Evolutionary conservation across 257 asterid genomes (phyloP).

Genomic region (Ilex asprella): DNA sequence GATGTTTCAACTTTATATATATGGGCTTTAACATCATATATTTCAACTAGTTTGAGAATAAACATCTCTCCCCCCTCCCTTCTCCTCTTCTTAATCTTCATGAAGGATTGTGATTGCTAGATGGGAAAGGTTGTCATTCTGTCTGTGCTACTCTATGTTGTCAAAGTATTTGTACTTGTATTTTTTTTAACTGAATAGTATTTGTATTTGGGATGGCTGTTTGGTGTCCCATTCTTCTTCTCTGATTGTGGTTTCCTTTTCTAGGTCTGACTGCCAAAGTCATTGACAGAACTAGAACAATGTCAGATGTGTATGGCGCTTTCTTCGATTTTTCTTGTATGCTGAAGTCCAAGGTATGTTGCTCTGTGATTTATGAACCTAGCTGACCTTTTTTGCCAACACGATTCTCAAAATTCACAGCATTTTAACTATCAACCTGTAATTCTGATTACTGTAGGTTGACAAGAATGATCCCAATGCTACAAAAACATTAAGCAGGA

Average conservation of each 20-base stretch:
- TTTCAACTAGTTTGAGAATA: no score
- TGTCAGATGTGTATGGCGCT: conserved; percentile 88
- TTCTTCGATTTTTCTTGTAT: conserved; percentile 81
- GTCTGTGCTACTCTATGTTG: neutral
- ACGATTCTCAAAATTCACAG: neutral
- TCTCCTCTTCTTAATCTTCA: no score
- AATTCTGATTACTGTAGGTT: conserved; percentile 33
- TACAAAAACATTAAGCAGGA: conserved; percentile 48
- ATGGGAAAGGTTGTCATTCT: no score
- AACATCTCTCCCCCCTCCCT: no score
- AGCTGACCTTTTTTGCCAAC: no score
- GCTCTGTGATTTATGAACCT: neutral
- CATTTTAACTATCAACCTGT: neutral
- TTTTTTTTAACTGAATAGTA: no score
- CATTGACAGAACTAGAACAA: conserved; percentile 65
- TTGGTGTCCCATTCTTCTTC: neutral
- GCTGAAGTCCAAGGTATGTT: conserved; percentile 78
- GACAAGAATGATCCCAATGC: conserved; percentile 80
- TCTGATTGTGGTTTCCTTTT: conserved; percentile 10
- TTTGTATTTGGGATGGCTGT: no score
- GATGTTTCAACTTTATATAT: no score
- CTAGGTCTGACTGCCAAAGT: conserved; percentile 92
- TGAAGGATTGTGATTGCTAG: no score
- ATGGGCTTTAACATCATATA: no score
- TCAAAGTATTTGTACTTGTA: no score